These are phyloP conservation scores for Sordaria brevicollis DNA, from an alignment of 495 filamentous ascomycete species.

Conservation along the genomic window DNA sequence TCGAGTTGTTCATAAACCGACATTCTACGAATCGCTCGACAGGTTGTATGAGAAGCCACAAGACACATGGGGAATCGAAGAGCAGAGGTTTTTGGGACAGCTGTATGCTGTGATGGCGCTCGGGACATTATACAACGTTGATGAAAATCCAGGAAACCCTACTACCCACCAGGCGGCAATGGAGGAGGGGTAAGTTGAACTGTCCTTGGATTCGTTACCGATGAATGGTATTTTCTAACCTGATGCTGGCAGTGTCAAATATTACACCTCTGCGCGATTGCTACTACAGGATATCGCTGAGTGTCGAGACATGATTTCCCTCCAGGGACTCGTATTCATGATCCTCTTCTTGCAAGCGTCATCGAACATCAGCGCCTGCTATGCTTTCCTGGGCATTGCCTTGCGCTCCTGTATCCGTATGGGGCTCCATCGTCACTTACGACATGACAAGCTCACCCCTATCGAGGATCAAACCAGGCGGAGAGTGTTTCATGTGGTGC, in stretches of 20 bases:
- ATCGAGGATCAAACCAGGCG: constrained; percentile 78
- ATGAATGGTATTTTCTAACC: constrained; percentile 7
- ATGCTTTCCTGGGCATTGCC: constrained; percentile 85
- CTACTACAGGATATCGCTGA: constrained; percentile 84
- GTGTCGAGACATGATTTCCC: constrained; percentile 72
- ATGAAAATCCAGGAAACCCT: constrained; percentile 27
- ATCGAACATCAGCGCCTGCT: constrained; percentile 84
- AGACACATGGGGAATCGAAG: constrained; percentile 60
- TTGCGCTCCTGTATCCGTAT: constrained; percentile 75
- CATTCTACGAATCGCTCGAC: constrained; percentile 69
- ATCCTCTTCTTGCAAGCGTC: constrained; percentile 87
- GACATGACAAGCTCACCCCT: constrained; percentile 61
- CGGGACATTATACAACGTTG: constrained; percentile 69
- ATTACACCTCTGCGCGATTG: constrained; percentile 63
- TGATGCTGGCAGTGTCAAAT: constrained; percentile 54
- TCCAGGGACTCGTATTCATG: constrained; percentile 87
- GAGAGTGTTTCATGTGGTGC: constrained; percentile 80
- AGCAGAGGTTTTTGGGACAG: constrained; percentile 73
- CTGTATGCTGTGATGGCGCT: constrained; percentile 77
- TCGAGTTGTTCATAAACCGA: constrained; percentile 79
- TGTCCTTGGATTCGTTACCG: constrained; percentile 1
- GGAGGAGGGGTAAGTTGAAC: constrained; percentile 59
- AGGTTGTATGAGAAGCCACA: constrained; percentile 64
- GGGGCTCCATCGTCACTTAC: constrained; percentile 74
- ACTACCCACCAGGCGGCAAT: constrained; percentile 57